A percentile compares a stretch with the other conserved stretches of the same genome.
Evolutionary conservation across 306 rosid species (phyloP).

Genomic region (Begonia peltatifolia): DNA sequence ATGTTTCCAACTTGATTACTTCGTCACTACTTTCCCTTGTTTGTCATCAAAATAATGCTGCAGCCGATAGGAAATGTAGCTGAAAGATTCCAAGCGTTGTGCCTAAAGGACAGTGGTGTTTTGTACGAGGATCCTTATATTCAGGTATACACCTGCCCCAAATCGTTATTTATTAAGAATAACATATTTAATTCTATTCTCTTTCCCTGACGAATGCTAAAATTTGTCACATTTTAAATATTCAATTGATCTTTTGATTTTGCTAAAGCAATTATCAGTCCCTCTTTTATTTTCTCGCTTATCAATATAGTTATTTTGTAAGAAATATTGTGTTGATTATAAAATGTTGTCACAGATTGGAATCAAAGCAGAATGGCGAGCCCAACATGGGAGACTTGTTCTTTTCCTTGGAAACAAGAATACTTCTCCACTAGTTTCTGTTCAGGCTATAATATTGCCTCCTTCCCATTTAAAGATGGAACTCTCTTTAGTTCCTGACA

Average conservation of each 20-base stretch:
- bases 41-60: no score
- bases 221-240: no score
- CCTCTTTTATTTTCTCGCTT: no score
- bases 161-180: no score
- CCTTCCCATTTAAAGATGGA: slow-evolving; percentile 83
- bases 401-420: slow-evolving; percentile 97
- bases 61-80: slow-evolving; percentile 95
- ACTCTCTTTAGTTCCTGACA: slow-evolving; percentile 89
- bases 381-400: slow-evolving; percentile 79
- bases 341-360: slow-evolving; percentile 45
- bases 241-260: background rate
- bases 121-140: slow-evolving; percentile 93
- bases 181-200: no score
- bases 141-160: slow-evolving; percentile 44
- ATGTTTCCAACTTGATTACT: no score
- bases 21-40: no score
- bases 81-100: slow-evolving; percentile 82
- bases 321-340: slow-evolving; percentile 2
- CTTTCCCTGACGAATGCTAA: no score
- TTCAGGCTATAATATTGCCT: slow-evolving; percentile 82
- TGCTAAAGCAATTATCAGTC: background rate
- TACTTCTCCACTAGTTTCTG: slow-evolving; percentile 75
- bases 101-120: slow-evolving; percentile 96
- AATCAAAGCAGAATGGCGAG: slow-evolving; percentile 94
- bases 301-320: slow-evolving; percentile 1